phyloP scores from a whole-genome alignment of 176 grass and related monocot genomes.

The Eleusine indica region DNA sequence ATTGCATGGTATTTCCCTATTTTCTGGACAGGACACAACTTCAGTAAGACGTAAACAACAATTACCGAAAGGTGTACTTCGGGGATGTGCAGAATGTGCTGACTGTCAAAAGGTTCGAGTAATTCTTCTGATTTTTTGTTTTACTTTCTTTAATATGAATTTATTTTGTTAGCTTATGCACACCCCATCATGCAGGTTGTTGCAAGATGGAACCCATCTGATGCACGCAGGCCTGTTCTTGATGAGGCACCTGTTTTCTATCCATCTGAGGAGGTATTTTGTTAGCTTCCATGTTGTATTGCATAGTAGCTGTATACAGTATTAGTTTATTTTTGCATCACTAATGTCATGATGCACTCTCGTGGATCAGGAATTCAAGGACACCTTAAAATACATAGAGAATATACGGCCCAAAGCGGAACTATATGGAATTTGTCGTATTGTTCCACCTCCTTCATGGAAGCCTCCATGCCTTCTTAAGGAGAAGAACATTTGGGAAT shows the following conservation, averaged over 20 bases:
- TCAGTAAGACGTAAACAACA: slow-evolving; percentile 38
- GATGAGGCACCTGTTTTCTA: slow-evolving; percentile 84
- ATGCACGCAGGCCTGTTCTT: slow-evolving; percentile 62
- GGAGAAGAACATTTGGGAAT: slow-evolving; percentile 69
- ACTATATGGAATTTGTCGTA: slow-evolving; percentile 88
- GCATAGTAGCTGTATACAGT: slow-evolving; percentile 4
- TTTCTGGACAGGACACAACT: slow-evolving; percentile 52
- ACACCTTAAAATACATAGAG: slow-evolving; percentile 87
- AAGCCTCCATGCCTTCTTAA: slow-evolving; percentile 85
- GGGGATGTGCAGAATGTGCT: slow-evolving; percentile 69
- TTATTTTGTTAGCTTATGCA: slow-evolving; percentile 28
- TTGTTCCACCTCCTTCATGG: slow-evolving; percentile 92
- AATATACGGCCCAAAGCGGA: slow-evolving; percentile 71
- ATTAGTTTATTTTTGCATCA: background rate
- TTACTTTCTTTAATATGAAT: slow-evolving; percentile 1
- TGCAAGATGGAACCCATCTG: slow-evolving; percentile 82
- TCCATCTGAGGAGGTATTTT: slow-evolving; percentile 91
- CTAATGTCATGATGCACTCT: slow-evolving; percentile 37
- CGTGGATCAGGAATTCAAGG: slow-evolving; percentile 72
- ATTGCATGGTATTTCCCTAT: slow-evolving; percentile 12
- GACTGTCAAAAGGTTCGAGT: slow-evolving; percentile 74
- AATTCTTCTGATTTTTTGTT: slow-evolving; percentile 14
- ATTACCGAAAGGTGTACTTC: slow-evolving; percentile 88
- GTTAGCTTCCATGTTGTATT: slow-evolving; percentile 14
- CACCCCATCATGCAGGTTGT: slow-evolving; percentile 54